Base-by-base conservation (phyloP, 73 alveolate species). In the Effrenium voratum region DNA sequence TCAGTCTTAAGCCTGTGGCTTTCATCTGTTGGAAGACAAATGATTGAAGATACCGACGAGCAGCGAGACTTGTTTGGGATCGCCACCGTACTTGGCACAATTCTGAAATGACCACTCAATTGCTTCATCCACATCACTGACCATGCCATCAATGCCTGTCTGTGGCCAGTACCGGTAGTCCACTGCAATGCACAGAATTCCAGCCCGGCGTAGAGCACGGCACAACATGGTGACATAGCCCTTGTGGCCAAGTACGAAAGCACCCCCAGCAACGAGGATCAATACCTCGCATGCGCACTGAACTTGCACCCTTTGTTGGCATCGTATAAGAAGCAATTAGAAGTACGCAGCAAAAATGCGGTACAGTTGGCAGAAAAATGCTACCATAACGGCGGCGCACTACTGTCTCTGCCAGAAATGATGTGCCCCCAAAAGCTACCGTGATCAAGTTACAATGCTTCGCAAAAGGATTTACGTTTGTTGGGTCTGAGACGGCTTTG, bases 141-240 rank as follows among this genome's bases (percentile, higher is more conserved):
- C 57, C 95, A 87, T 87, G 28, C 95, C 95, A 28, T 87, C 95
- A 66, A 87, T 87, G 57, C 47, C 38, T 36, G 85, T 87, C 41
- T 87, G 95, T 10, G 95, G 95, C 95, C 95, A 87, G 41, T 87
- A 87, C 36, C 95, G 75, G 79, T 87, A 87, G 81, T 87, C 95
- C 22, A 87, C 95, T n/a, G 95, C 95, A 63, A 87, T 87, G 84
- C 95, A 87, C 34, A 87, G 95, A n/a, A 87, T 59, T 87, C 95
- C 95, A 13, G 81, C 95, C 57, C 75, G 55, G 59, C 95, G 76
- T 50, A 87, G 34, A 5, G 95, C 95, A 2, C 95, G 80, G 36
- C 95, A 87, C 1, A 87, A 70, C 95, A 87, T 87, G 2, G 95
- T 87, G 46, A 87, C 95, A 15, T 63, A 87, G 85, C 95, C 84